A percentile compares a stretch with the other conserved stretches of the same genome.
These are phyloP conservation scores for Daldinia caldariorum DNA, from an alignment of 495 filamentous ascomycete species.

Conservation along the genomic window DNA sequence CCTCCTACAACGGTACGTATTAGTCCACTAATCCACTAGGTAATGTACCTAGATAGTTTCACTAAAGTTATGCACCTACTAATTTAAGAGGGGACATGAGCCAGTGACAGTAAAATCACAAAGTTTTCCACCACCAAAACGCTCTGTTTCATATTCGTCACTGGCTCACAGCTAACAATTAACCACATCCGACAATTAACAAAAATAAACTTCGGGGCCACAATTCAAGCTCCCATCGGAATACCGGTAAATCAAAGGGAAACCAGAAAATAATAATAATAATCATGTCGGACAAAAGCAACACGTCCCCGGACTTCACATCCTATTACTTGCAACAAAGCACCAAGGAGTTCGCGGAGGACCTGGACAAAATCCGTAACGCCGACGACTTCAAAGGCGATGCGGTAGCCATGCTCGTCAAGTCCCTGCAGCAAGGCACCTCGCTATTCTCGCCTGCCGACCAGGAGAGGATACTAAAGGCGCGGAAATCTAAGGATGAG, in stretches of 20 bases:
- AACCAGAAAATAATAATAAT: not conserved
- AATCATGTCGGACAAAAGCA: constrained; percentile 41
- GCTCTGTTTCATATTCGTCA: not conserved
- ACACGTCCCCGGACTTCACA: constrained; percentile 60
- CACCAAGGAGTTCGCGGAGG: constrained; percentile 74
- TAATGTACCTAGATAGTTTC: not conserved
- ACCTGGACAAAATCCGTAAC: constrained; percentile 71
- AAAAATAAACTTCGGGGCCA: not conserved
- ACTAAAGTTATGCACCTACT: too few relatives aligned
- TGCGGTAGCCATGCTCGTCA: constrained; percentile 68
- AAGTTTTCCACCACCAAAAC: not conserved
- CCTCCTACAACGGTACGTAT: too few relatives aligned
- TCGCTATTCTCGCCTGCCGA: constrained; percentile 58
- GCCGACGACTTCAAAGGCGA: constrained; percentile 74
- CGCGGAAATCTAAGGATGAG: constrained; percentile 19
- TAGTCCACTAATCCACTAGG: not conserved
- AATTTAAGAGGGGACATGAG: too few relatives aligned
- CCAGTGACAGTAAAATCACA: not conserved
- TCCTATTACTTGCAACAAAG: constrained; percentile 71
- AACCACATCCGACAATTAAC: not conserved
- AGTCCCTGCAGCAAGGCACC: constrained; percentile 72
- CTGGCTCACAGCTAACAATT: not conserved
- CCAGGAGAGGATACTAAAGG: constrained; percentile 51
- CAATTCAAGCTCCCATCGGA: not conserved
- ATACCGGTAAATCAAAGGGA: not conserved